phyloP scores from a whole-genome alignment of 495 filamentous ascomycete genomes.

The Immersiella caudata region DNA sequence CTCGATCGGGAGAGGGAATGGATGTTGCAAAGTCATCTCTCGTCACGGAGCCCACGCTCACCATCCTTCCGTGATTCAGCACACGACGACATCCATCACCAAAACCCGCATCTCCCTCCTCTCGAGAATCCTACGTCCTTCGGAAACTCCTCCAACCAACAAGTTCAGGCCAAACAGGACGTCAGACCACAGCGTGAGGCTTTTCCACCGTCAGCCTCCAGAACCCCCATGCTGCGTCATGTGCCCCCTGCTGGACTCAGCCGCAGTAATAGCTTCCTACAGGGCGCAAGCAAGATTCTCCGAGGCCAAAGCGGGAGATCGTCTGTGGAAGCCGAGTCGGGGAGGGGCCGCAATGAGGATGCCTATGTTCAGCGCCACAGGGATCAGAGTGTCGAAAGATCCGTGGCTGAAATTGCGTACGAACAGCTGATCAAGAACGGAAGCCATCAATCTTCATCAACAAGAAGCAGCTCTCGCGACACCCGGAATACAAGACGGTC shows the following conservation, averaged over 20 bases:
- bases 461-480: conserved; percentile 28
- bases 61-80: conserved; percentile 4
- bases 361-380: conserved; percentile 33
- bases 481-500: conserved; percentile 28
- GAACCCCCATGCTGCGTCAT: conserved; percentile 38
- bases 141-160: background rate
- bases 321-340: conserved; percentile 16
- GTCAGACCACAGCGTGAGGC: conserved; percentile 24
- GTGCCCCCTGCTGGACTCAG: conserved; percentile 25
- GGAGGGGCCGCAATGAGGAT: conserved; percentile 23
- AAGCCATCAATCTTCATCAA: conserved; percentile 25
- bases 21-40: conserved; percentile 21
- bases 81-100: conserved; percentile 11
- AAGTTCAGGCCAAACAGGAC: conserved; percentile 14
- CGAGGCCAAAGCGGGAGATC: conserved; percentile 22
- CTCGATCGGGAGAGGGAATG: conserved; percentile 33
- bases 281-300: conserved; percentile 31
- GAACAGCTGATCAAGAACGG: conserved; percentile 27
- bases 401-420: conserved; percentile 31
- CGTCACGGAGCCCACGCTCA: conserved; percentile 5
- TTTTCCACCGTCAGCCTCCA: conserved; percentile 40
- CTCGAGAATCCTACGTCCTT: conserved; percentile 17
- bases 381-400: conserved; percentile 32
- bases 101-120: conserved; percentile 16
- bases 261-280: conserved; percentile 30